These are phyloP conservation scores for Chlorella sp. DNA, from an alignment of 139 green algal genomes.

Conservation along the genomic window DNA sequence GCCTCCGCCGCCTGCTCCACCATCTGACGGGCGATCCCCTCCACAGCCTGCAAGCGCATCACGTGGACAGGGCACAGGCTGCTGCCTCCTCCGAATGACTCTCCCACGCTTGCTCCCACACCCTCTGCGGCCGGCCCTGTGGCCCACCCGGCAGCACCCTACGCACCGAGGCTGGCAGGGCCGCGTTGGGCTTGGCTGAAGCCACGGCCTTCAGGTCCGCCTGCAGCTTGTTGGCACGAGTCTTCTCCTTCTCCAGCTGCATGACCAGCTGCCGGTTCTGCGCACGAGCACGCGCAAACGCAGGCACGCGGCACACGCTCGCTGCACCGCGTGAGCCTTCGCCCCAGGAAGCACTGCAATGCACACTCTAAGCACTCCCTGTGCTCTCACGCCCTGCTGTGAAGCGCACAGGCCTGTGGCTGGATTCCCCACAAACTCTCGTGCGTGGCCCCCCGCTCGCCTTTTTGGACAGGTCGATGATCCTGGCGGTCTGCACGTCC, in stretches of 20 bases:
- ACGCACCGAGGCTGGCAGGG: neutral
- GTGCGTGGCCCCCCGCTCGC: constrained; percentile 14
- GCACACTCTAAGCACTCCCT: neutral
- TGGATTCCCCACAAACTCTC: too few species aligned
- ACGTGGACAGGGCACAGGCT: neutral
- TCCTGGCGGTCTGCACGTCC: constrained; percentile 46
- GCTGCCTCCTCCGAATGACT: neutral
- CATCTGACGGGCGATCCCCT: constrained; percentile 15
- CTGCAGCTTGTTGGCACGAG: constrained; percentile 26
- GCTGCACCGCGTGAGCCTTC: too few species aligned
- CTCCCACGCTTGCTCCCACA: too few species aligned
- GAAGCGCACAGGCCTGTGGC: too few species aligned
- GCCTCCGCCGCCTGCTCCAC: constrained; percentile 37
- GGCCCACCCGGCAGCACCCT: neutral
- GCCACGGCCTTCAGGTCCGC: constrained; percentile 2
- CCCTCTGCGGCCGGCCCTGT: neutral
- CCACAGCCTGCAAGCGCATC: neutral
- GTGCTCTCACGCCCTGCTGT: neutral
- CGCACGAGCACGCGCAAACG: neutral
- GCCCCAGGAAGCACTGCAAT: too few species aligned
- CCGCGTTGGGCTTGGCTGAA: neutral
- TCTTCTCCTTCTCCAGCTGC: constrained; percentile 38
- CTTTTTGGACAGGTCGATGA: constrained; percentile 58
- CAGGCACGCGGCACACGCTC: neutral
- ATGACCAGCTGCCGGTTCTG: constrained; percentile 40